Conservation (phyloP, 495 filamentous ascomycete species). For the Aspergillus nidulans region DNA sequence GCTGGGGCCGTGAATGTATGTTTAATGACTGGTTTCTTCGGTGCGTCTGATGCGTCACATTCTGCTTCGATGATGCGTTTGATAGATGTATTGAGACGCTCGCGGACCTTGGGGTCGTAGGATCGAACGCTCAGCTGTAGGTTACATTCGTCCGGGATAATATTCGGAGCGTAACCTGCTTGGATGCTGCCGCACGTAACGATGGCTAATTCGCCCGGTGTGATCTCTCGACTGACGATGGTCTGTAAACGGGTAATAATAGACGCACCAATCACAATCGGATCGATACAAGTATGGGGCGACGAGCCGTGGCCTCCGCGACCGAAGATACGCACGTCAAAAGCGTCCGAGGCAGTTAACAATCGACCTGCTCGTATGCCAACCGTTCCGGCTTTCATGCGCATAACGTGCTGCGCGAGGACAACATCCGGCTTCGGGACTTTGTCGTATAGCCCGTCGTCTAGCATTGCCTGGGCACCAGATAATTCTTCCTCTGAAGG, state of each 20-base stretch:
- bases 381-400: conserved; percentile 39
- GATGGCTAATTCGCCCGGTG: conserved; percentile 48
- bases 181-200: conserved; percentile 51
- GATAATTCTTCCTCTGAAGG: conserved; percentile 54
- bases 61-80: conserved; percentile 53
- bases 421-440: conserved; percentile 48
- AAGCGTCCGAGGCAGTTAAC: conserved; percentile 37
- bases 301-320: conserved; percentile 49
- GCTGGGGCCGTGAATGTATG: conserved; percentile 39
- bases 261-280: conserved; percentile 48
- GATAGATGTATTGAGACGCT: conserved; percentile 41
- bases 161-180: conserved; percentile 49
- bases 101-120: conserved; percentile 33
- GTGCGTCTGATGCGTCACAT: conserved; percentile 39
- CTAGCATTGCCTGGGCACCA: conserved; percentile 58
- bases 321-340: conserved; percentile 44
- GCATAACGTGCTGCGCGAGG: conserved; percentile 55
- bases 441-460: conserved; percentile 55
- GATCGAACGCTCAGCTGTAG: conserved; percentile 49
- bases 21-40: conserved; percentile 35
- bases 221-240: conserved; percentile 50
- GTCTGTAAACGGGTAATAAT: conserved; percentile 53
- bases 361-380: conserved; percentile 23
- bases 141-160: conserved; percentile 47
- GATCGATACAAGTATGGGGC: conserved; percentile 53